Conservation (phyloP, 345 rosid genomes). For the Nasturtium officinale region DNA sequence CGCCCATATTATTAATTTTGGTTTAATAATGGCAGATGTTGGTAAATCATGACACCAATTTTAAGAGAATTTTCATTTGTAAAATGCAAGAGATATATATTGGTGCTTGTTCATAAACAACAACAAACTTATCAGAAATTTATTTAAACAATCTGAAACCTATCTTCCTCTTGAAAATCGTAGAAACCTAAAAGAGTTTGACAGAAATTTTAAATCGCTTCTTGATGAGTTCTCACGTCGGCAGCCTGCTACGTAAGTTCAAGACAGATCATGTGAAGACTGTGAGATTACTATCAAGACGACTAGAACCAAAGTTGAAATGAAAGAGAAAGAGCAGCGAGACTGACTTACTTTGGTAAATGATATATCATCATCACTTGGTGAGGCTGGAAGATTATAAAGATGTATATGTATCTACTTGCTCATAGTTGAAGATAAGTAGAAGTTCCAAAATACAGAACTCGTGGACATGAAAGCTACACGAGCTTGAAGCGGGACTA, state of each 20-base stretch:
- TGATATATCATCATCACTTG: not conserved
- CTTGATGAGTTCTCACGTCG: conserved; percentile 2
- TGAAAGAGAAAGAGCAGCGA: conserved; percentile 1
- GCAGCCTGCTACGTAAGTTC: conserved; percentile 6
- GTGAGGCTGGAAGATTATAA: conserved; percentile 4
- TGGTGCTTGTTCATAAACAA: not conserved
- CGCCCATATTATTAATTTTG: not conserved
- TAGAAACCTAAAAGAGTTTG: not conserved
- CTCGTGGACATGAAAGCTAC: conserved; percentile 94
- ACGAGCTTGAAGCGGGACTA: conserved; percentile 90
- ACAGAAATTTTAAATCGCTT: conserved; percentile 10
- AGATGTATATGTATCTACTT: conserved; percentile 49
- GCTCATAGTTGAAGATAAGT: conserved; percentile 84
- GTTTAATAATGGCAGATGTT: not conserved
- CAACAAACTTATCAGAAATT: not conserved
- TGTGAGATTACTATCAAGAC: not conserved
- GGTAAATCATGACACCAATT: not conserved
- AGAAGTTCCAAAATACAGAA: conserved; percentile 95
- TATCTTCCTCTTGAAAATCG: conserved; percentile 3
- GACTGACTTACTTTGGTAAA: conserved; percentile 34
- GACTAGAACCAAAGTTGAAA: conserved; percentile 1
- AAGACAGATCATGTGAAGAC: conserved; percentile 4
- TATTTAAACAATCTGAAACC: conserved; percentile 9
- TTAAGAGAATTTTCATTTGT: not conserved
- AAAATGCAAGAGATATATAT: not conserved